Evolutionary conservation across 306 rosid species (phyloP), one percentile per base, ranked within the genome.

Genomic region (Hippophae rhamnoides): DNA sequence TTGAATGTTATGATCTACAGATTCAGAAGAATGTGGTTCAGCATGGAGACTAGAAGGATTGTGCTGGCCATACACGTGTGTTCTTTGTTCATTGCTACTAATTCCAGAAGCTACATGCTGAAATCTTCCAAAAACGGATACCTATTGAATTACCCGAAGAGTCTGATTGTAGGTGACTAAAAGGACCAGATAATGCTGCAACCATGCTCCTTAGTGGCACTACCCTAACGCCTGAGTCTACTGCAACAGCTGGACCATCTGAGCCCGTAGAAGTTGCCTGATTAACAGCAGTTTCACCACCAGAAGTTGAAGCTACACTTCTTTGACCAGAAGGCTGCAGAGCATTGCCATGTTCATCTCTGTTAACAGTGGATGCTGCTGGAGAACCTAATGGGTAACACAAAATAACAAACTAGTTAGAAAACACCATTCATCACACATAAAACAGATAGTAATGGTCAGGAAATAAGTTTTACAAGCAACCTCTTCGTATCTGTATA

Each of bases 401-500:
- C 59, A 78, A 13, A 52, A 26, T 63, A 56, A 57, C 55, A 47
- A 43, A 12, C 42, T 48, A 65, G 59, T 45, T 23, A 56, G 52
- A 69, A 60, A 58, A 61, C 43, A 45, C 58, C 44, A 44, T 13
- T 42, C 59, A 47, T 47, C 25, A 50, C 43, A 63, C 31, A 57
- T 56, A 10, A 65, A 45, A 42, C 45, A 63, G 48, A 58, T 25
- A 13, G 69, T 46, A 48, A 43, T 61, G 56, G 47, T 52, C 47
- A 5, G 64, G 52, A 62, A 56, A 46, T 60, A 26, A 38, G 51
- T 52, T 42, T 60, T 50, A 31, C 3, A 65, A 13, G 43, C 56
- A 69, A 93, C 99, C 99, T 80, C 95, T 79, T 47, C 95, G 79
- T 68, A 93, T 93, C 74, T 93, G 99, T 76, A 93, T 93, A 60